Base-by-base conservation (phyloP, 2,329 filamentous ascomycete species). In the Penicillium aurantiogriseum region DNA sequence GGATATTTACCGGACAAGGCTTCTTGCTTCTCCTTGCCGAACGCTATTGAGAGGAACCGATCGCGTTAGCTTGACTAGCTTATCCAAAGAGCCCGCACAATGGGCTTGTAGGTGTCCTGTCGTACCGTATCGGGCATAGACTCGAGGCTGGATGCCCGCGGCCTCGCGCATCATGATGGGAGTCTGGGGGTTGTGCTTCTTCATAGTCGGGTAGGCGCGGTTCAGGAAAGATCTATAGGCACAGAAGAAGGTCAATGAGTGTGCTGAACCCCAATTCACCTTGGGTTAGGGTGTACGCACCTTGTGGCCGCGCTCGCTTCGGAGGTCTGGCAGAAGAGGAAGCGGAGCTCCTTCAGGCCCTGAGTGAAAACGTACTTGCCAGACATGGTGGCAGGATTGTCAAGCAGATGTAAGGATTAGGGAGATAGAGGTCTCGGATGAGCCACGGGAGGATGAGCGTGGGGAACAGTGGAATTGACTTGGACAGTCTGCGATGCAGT, bases 91-190 rank as follows among this genome's bases (percentile, higher is more conserved):
- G 23, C 21, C 21, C 29, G 36, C 23, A n/a, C 21, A 10, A 35
- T 43, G 43, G 33, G 7, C 17, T 25, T 29, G 38, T 35, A 51
- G 27, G 44, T 51, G 43, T 39, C 3, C 3, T 43, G 43, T 45
- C 86, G 70, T 77, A 96, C 91, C 93, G 75, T 95, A 99, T 87
- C 94, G 85, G 67, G 93, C 92, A 77, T 89, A 97, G 63, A 99
- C 86, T 76, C 86, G 89, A 63, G 94, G 93, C 74, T 89, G 81
- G 54, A 90, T 91, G 71, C 90, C 91, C 67, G 85, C 81, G 52
- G 93, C 94, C 82, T 97, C 94, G 73, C 94, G 90, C 71, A 99
- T 87, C 82, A 99, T 82, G 78, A 99, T 97, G 54, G 94, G 94
- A 48, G 85, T 92, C 77, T 90, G 82, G 56, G 94, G 94, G 81